Evolutionary conservation across 306 rosid species (phyloP), one percentile per base, ranked within the genome.

Genomic region (Quercus ilex): DNA sequence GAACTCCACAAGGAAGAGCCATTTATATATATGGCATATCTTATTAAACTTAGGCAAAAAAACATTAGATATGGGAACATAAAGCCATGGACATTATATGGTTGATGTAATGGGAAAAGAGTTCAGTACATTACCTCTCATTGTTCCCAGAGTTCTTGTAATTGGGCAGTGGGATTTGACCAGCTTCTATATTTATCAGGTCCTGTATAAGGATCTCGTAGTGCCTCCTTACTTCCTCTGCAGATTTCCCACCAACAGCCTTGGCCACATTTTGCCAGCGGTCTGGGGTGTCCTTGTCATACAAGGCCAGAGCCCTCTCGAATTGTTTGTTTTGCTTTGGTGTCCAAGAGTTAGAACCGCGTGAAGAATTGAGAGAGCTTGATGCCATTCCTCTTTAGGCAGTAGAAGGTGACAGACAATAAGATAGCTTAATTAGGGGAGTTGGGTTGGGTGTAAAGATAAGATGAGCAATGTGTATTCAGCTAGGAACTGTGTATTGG

Each of bases 231-330:
- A 95, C 97, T 77, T 92, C 97, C 76, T 90, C 85, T 6, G 77
- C 78, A 0, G 99, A 85, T 83, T 92, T 92, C 31, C 94, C 99
- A 30, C 91, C 98, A 2, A 92, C 97, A 5, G 94, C 92, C 78
- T 87, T 91, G 76, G 99, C 99, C 68, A 94, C 93, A 71, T 89
- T 87, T 23, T 90, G 89, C 97, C 99, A 94, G 73, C 99, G 85
- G 69, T 94, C 87, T 7, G 93, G 97, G 43, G 92, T 90, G 43
- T 92, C 93, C 23, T 93, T 92, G 64, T 88, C 97, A 77, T 86
- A 90, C 21, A 90, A 89, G 5, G 95, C 99, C 72, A 94, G 97
- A 31, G 99, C 97, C 81, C 85, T 88, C 84, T 94, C 99, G 77
- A 94, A 94, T 53, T 86, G 87, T 69, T 85, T 87, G 79, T 94